A percentile compares a stretch with the other conserved stretches of the same genome.
Evolutionary conservation across 2,329 filamentous ascomycete genomes (phyloP).

Genomic region (Drechslera avenae): DNA sequence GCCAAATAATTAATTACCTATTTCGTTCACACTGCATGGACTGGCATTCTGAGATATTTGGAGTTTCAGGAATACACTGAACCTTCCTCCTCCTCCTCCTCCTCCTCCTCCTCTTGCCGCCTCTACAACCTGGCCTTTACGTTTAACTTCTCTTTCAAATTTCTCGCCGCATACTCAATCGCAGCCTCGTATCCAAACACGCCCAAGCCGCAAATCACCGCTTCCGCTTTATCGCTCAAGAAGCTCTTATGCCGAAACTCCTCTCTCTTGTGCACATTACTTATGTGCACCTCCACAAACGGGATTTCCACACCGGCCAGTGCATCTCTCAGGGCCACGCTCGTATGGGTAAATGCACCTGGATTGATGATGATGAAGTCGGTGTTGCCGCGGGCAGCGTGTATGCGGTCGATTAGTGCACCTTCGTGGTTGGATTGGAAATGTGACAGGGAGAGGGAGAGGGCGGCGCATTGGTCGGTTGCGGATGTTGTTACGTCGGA

Average conservation of each 20-base stretch:
- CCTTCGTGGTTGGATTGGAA: slow-evolving; percentile 84
- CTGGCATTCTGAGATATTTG: too few relatives aligned
- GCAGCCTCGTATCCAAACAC: slow-evolving; percentile 55
- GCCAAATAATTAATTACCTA: too few relatives aligned
- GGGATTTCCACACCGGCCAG: slow-evolving; percentile 70
- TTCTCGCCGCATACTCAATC: slow-evolving; percentile 49
- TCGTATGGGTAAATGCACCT: slow-evolving; percentile 76
- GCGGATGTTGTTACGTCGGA: slow-evolving; percentile 62
- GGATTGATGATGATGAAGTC: slow-evolving; percentile 78
- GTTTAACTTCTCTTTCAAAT: slow-evolving; percentile 20
- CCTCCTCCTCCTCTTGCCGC: neutral
- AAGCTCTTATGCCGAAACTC: slow-evolving; percentile 71
- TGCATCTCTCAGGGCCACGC: slow-evolving; percentile 76
- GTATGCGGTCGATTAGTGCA: slow-evolving; percentile 73
- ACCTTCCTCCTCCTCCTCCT: too few relatives aligned
- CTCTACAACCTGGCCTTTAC: neutral
- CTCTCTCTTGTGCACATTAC: slow-evolving; percentile 75
- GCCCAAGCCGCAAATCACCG: slow-evolving; percentile 71
- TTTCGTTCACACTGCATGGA: too few relatives aligned
- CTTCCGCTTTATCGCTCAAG: slow-evolving; percentile 75
- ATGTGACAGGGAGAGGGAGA: slow-evolving; percentile 58
- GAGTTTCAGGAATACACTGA: too few relatives aligned
- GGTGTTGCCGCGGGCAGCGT: slow-evolving; percentile 63
- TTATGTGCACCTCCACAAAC: slow-evolving; percentile 79
- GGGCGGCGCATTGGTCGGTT: slow-evolving; percentile 55